Base-by-base conservation (phyloP, 75 land plant genomes). In the Cryptomeria japonica region DNA sequence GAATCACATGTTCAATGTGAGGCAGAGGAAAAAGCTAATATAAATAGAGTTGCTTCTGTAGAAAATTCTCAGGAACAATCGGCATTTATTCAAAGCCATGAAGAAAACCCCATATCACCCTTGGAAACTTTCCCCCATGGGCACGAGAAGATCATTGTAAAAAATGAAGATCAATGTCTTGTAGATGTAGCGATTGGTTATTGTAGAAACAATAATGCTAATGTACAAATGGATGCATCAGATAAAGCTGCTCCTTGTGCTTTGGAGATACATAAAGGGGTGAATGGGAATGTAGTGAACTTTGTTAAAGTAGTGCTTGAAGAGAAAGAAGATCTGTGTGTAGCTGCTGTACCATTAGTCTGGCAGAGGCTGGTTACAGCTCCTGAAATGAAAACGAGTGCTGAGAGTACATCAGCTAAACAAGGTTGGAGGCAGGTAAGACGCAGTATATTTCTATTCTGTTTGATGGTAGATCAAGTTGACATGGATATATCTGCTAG, bases 381-480 rank as follows among this genome's bases (percentile, higher is more conserved):
- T 28, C 95, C 97, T 16, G 99, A 97, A 86, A 90, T 93, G 68
- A 90, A 94, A 88, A 93, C 89, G 44, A 92, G 86, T 90, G 93
- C 89, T 38, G 99, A 97, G 87, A 90, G 99, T 75, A 97, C 99
- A 44, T 97, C 99, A 84, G 97, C 99, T 41, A 94, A 97, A 84
- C 97, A 93, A 88, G 99, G 99, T 47, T 97, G 99, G 99, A 88
- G 99, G 77, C 95, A 97, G 99, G 99, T 97, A 92, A 82, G 56
- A 36, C 78, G 15, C 41, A 56, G 47, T 46, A 41, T 34, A 46
- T 38, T 87, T 36, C 64, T 76, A 46, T 15, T 83, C 38, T 36
- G 86, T 83, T 38, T 87, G 5, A 80, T 38, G n/a, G 46, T 38
- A 6, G 80, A 22, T 14, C 42, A 22, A 32, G 37, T 75, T 73